A percentile compares a stretch with the other conserved stretches of the same genome.
These are phyloP conservation scores for Aureobasidium pullulans DNA, from an alignment of 2,329 filamentous ascomycete genomes.

Conservation along the genomic window DNA sequence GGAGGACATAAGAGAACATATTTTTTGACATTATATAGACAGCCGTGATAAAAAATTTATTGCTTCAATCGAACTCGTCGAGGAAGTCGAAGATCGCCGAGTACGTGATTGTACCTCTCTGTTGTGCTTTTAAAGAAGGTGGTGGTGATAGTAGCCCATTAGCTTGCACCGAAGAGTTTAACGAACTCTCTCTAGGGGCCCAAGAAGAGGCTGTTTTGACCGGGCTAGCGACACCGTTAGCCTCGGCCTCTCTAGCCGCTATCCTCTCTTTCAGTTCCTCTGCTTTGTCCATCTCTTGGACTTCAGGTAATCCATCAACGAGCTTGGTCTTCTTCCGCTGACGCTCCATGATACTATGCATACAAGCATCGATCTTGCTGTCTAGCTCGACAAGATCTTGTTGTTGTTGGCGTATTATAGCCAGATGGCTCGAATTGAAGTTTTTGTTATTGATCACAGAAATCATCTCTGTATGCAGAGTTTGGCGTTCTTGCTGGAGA, in stretches of 20 bases:
- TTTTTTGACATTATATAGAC: background rate
- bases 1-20: too few relatives aligned
- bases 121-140: background rate
- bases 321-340: background rate
- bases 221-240: background rate
- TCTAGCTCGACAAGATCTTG: background rate
- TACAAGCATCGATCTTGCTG: background rate
- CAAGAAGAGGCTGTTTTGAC: background rate
- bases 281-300: slow-evolving; percentile 4
- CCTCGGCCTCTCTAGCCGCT: background rate
- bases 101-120: background rate
- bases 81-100: slow-evolving; percentile 6
- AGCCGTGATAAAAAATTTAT: background rate
- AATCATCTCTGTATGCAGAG: background rate
- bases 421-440: background rate
- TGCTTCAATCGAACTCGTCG: background rate
- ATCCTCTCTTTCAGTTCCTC: background rate
- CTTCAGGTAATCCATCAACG: background rate
- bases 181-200: background rate
- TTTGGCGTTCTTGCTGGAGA: background rate
- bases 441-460: background rate
- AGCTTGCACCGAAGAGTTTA: background rate
- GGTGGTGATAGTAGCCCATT: background rate
- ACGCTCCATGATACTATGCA: background rate
- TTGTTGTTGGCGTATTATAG: background rate